Base-by-base conservation (phyloP, 148 eudicot species). In the Mesembryanthemum crystallinum region DNA sequence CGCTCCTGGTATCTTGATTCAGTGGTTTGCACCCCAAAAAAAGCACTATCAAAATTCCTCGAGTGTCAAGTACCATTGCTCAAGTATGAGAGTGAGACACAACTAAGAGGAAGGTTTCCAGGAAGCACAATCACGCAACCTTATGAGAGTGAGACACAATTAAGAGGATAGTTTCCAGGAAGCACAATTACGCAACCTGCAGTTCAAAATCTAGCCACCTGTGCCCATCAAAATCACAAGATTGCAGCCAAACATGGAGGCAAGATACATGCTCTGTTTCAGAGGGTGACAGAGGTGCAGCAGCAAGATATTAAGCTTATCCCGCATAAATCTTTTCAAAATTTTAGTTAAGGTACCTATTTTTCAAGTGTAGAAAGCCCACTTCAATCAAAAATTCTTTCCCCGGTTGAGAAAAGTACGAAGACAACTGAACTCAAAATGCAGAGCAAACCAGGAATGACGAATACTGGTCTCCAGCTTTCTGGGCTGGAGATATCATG, bases 361-460 rank as follows among this genome's bases (percentile, higher is more conserved):
- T 60, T 71, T 63, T 74, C 69, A 67, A 62, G 45, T 18, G 7
- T 8, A 59, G 54, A 61, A 72, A 70, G 64, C 73, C 66, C 75
- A 67, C 62, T 81, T 91, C 88, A 94, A 78, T 91, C 94, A 77
- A 94, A 94, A 81, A 91, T 88, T 75, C 94, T 87, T 82, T 91
- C 97, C 52, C 98, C 97, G 0, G 98, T 94, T 25, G 97, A 80
- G 67, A 94, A 85, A 63, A 91, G 30, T 69, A 94, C 54, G 75
- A 94, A 94, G 65, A 91, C 82, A 57, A 89, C 64, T 55, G 98
- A 89, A 82, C 97, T 91, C 27, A 88, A 79, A 43, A 90, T 82
- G 86, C 98, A 94, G 70, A 94, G 94, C 35, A 87, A 58, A 52
- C 97, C 98, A 9, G 98, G 98, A 65, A 91, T 94, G 12, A 80